phyloP scores from a whole-genome alignment of 805 yeast genomes.

The Starmerella sp. region DNA sequence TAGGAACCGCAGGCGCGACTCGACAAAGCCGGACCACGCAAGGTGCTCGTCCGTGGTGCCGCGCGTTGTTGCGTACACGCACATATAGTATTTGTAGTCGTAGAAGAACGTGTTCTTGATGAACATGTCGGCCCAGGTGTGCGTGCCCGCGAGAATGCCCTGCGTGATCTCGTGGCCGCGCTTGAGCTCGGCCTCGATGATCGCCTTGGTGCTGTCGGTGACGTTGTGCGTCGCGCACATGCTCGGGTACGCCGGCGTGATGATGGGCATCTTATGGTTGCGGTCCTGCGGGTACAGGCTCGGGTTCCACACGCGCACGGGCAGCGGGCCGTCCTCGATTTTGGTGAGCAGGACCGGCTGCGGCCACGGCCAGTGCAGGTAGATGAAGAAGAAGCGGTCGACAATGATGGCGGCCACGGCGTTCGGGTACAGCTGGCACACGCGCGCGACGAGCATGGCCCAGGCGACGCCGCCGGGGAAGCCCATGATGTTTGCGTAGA shows the following conservation, averaged over 20 bases:
- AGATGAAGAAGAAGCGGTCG: conserved; percentile 77
- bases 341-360: conserved; percentile 89
- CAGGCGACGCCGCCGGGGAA: conserved; percentile 99
- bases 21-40: conserved; percentile 89
- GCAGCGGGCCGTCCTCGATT: conserved; percentile 94
- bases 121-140: conserved; percentile 66
- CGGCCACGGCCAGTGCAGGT: conserved; percentile 94
- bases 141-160: conserved; percentile 52
- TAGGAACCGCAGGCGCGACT: conserved; percentile 67
- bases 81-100: conserved; percentile 74
- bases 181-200: conserved; percentile 65
- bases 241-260: conserved; percentile 95
- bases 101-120: conserved; percentile 71
- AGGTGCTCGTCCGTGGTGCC: conserved; percentile 70
- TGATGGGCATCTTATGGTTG: conserved; percentile 90
- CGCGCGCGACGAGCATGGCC: conserved; percentile 98
- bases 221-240: conserved; percentile 99
- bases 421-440: conserved; percentile 92
- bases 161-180: conserved; percentile 65
- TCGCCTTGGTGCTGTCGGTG: conserved; percentile 72
- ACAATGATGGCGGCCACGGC: conserved; percentile 88
- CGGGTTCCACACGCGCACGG: conserved; percentile 96
- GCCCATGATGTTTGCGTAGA: conserved; percentile 90
- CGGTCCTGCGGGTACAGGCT: conserved; percentile 79
- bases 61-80: conserved; percentile 65